phyloP scores from a whole-genome alignment of 2,329 filamentous ascomycete genomes.

The Botrytis byssoidea region DNA sequence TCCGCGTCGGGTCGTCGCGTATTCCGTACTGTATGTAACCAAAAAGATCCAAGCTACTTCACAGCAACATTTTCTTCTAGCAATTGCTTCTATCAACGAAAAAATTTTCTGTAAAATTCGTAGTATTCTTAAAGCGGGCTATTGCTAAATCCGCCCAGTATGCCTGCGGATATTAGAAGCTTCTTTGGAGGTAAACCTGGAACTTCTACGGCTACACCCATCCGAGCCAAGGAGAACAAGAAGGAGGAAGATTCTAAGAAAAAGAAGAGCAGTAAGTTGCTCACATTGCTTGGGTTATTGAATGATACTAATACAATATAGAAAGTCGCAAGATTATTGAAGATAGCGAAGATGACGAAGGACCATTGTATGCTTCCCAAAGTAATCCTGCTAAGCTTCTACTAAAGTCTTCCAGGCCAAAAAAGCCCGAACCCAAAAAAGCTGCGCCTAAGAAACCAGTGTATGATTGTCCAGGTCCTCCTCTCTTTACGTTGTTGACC shows the following conservation, averaged over 20 bases:
- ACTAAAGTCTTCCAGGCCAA: constrained; percentile 38
- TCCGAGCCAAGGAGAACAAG: constrained; percentile 44
- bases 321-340: constrained; percentile 69
- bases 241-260: constrained; percentile 39
- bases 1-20: constrained; percentile 19
- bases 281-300: not conserved
- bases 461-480: constrained; percentile 41
- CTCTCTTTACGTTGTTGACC: not conserved
- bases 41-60: constrained; percentile 6
- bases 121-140: not conserved
- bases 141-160: constrained; percentile 42
- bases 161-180: constrained; percentile 85
- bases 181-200: constrained; percentile 78
- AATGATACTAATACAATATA: constrained; percentile 32
- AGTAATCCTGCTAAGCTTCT: not conserved
- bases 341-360: constrained; percentile 74
- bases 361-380: constrained; percentile 42
- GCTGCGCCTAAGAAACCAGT: constrained; percentile 55
- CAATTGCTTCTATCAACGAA: constrained; percentile 10
- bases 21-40: constrained; percentile 11
- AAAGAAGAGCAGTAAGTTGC: constrained; percentile 35
- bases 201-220: constrained; percentile 49
- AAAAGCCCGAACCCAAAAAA: constrained; percentile 55
- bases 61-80: constrained; percentile 5
- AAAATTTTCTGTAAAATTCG: not conserved